Conservation (phyloP, 2,329 filamentous ascomycete genomes). For the Cladosporium sp. region DNA sequence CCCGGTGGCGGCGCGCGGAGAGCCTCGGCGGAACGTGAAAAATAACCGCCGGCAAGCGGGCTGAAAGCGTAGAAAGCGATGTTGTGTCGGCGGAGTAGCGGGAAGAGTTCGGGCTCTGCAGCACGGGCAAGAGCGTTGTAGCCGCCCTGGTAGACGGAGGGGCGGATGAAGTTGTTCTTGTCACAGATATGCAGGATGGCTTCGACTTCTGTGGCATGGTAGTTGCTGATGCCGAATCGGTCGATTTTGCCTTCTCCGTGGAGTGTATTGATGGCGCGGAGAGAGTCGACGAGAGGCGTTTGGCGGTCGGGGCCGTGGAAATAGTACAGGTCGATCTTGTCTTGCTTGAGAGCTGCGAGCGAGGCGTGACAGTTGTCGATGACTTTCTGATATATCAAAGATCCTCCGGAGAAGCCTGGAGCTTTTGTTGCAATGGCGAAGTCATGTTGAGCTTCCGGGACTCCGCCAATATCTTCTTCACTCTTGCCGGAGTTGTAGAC, state of each 20-base stretch:
- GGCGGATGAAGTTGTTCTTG: constrained; percentile 36
- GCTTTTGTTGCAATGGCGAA: constrained; percentile 27
- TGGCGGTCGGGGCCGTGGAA: constrained; percentile 43
- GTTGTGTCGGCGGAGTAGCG: constrained; percentile 35
- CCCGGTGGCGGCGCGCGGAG: constrained; percentile 23
- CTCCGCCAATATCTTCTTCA: constrained; percentile 38
- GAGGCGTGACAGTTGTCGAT: constrained; percentile 21
- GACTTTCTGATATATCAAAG: constrained; percentile 22
- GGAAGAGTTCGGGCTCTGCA: constrained; percentile 39
- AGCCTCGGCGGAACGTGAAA: constrained; percentile 36
- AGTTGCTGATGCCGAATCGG: constrained; percentile 45
- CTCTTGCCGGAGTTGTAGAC: constrained; percentile 33
- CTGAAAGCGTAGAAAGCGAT: constrained; percentile 41
- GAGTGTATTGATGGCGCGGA: constrained; percentile 38
- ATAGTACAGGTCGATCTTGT: constrained; percentile 34
- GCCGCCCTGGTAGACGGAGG: constrained; percentile 43
- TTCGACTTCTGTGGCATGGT: constrained; percentile 39
- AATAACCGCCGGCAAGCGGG: constrained; percentile 30
- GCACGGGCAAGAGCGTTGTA: constrained; percentile 43
- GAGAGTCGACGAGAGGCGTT: constrained; percentile 38
- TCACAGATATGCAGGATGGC: constrained; percentile 40
- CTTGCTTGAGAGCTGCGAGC: constrained; percentile 23
- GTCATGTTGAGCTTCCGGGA: constrained; percentile 16
- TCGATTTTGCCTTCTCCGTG: constrained; percentile 39
- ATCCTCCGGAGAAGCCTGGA: constrained; percentile 23